These are phyloP conservation scores for Pseudoscleropodium purum DNA, from an alignment of 225 moss, liverwort and hornwort genomes.

Conservation along the genomic window DNA sequence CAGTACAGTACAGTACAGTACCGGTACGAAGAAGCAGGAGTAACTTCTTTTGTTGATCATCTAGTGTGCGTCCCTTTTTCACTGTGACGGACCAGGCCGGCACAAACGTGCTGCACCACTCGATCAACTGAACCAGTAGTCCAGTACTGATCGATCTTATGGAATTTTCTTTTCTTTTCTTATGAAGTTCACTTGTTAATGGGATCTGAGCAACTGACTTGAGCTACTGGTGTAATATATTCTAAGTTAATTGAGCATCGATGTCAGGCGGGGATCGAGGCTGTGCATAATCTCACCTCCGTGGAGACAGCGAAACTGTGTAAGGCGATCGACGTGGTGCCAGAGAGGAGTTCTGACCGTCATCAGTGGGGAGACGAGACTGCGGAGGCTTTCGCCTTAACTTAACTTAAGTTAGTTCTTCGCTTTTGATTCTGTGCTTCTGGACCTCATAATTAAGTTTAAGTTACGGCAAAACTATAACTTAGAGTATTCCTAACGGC, in stretches of 20 bases:
- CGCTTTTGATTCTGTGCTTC: too few species aligned
- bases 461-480: too few species aligned
- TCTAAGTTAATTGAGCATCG: background rate
- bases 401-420: too few species aligned
- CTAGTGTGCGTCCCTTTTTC: background rate
- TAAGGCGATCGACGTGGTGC: background rate
- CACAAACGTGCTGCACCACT: background rate
- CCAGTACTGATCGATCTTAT: background rate
- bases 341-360: background rate
- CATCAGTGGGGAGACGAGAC: too few species aligned
- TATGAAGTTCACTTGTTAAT: background rate
- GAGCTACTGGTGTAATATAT: background rate
- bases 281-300: background rate
- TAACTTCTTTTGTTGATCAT: background rate
- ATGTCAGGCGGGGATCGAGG: background rate
- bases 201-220: background rate
- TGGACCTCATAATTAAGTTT: too few species aligned
- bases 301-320: background rate
- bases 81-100: background rate
- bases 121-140: too few species aligned
- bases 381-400: too few species aligned
- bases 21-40: background rate
- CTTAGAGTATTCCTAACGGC: too few species aligned
- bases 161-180: background rate
- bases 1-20: too few species aligned